Evolutionary conservation across 2,329 filamentous ascomycete species (phyloP), one percentile per base, ranked within the genome.

Genomic region (Aureobasidium pullulans): DNA sequence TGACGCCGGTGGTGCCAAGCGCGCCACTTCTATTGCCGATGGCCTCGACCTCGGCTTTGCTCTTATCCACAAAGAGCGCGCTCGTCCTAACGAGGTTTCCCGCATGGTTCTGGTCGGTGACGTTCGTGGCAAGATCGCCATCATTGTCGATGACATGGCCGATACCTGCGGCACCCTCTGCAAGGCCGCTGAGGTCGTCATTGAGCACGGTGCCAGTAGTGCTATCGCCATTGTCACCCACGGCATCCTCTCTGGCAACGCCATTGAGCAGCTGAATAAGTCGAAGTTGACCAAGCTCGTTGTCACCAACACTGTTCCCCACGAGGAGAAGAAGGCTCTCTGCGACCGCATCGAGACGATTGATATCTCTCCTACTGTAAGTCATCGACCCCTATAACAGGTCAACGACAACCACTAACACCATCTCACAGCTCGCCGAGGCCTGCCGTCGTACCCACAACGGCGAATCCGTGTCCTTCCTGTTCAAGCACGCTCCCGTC

Each of bases 61-160:
- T 8, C 84, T 97, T 58, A 97, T 97, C 66, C 92, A 96, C 82
- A 96, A 97, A 78, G 93, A 96, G 76, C 89, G 92, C 60, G 88
- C 91, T 6, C 85, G 90, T n/a, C 86, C 86, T 10, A 95, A 96
- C 69, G 91, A 95, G 70, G 91, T 96, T 62, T 90, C 88, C 9
- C 87, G 90, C 68, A 96, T 96, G 90, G 89, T 91, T 0, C 86
- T 99, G n/a, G 93, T 97, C 53, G 94, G 94, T 65, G 91, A 95
- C 65, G 94, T 97, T 48, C 83, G 85, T 65, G 89, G 89, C 76
- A 94, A 94, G 77, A 86, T 93, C 32, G 93, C 93, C 62, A 96
- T 99, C 70, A 85, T 99, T 50, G 93, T 99, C 49, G 93, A 97
- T 72, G 93, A 97, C 72, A 96, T 97, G 90, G 92, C 92, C 34